These are phyloP conservation scores for Cryptosporidium parvum DNA, from an alignment of 169 alveolate species.

Conservation along the genomic window DNA sequence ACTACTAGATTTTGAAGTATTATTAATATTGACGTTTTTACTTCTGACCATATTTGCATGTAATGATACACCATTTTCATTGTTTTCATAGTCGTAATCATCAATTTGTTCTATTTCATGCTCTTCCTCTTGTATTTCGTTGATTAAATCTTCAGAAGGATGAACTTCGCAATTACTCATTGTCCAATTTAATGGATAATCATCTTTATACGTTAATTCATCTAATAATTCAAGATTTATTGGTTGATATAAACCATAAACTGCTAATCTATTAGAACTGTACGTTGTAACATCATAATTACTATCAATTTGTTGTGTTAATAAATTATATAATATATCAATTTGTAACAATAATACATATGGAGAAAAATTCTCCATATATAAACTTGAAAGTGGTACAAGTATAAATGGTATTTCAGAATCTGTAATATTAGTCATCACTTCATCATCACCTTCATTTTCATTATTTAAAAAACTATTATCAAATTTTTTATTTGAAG, in stretches of 20 bases:
- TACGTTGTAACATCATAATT: conserved; percentile 21
- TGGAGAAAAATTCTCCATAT: conserved; percentile 68
- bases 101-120: not conserved
- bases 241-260: conserved; percentile 71
- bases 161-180: not conserved
- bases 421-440: not conserved
- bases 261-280: conserved; percentile 19
- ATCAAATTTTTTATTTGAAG: not conserved
- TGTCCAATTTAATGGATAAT: conserved; percentile 67
- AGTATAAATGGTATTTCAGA: conserved; percentile 64
- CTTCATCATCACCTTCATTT: not conserved
- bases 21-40: not conserved
- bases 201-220: conserved; percentile 56
- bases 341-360: conserved; percentile 52
- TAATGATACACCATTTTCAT: not conserved
- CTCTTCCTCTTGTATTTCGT: not conserved
- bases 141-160: not conserved
- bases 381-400: conserved; percentile 58
- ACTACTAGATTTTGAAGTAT: not conserved
- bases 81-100: not conserved
- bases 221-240: conserved; percentile 56
- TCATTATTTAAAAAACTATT: not conserved
- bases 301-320: conserved; percentile 52
- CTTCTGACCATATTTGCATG: no score
- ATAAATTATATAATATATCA: conserved; percentile 47